Percentiles rank a stretch among this genome's conserved stretches.
phyloP scores from a whole-genome alignment of 169 alveolate species.

The Plasmodium adleri region DNA sequence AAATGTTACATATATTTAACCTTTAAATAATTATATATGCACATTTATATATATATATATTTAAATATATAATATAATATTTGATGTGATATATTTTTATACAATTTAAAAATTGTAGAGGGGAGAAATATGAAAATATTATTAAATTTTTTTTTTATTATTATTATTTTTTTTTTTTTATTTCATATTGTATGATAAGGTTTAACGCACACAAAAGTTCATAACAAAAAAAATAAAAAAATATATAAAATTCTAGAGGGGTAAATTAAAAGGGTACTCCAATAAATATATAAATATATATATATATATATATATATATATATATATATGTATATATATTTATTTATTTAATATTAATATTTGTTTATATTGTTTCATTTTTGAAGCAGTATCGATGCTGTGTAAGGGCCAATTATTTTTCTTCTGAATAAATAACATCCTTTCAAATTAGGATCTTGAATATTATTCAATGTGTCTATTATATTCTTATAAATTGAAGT shows the following conservation, averaged over 20 bases:
- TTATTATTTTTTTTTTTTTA: too few species aligned
- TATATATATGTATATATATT: not conserved
- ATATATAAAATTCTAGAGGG: not conserved
- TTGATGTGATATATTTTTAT: too few species aligned
- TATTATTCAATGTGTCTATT: conserved; percentile 9
- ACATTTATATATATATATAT: too few species aligned
- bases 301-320: not conserved
- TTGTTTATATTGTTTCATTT: not conserved
- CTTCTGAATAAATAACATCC: conserved; percentile 14
- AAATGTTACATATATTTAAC: too few species aligned
- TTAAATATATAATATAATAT: too few species aligned
- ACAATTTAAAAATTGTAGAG: too few species aligned
- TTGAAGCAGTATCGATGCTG: conserved; percentile 39
- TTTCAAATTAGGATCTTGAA: not conserved
- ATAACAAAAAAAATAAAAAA: not conserved
- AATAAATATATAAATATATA: not conserved
- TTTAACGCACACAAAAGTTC: too few species aligned
- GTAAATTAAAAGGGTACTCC: not conserved
- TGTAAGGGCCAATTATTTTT: conserved; percentile 48
- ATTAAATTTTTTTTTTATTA: too few species aligned
- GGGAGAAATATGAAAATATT: too few species aligned
- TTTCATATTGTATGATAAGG: too few species aligned
- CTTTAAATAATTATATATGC: too few species aligned
- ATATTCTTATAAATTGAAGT: conserved; percentile 21
- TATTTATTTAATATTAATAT: not conserved